Conservation (phyloP, 2,329 filamentous ascomycete species). For the Fusarium stilboides region DNA sequence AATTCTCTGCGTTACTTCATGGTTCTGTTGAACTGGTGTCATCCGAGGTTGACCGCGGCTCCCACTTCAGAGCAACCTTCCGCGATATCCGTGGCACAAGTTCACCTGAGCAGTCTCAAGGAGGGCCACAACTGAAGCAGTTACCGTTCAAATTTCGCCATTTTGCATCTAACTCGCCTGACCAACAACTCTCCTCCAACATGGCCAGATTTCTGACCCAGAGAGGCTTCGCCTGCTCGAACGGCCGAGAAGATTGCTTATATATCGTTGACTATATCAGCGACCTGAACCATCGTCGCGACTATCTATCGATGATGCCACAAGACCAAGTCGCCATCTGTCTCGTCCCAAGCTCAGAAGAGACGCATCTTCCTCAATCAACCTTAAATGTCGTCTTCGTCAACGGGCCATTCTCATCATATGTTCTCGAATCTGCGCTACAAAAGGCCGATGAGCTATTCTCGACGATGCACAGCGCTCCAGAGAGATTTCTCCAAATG, state of each 20-base stretch:
- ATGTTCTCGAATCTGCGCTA: slow-evolving; percentile 25
- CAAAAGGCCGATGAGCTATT: slow-evolving; percentile 24
- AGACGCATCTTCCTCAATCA: neutral
- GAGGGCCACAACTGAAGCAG: neutral
- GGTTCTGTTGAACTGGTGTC: slow-evolving; percentile 57
- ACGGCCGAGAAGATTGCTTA: slow-evolving; percentile 14
- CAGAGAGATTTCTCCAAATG: accelerated
- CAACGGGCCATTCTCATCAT: slow-evolving; percentile 22
- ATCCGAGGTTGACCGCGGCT: slow-evolving; percentile 55
- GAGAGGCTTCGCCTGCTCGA: slow-evolving; percentile 19
- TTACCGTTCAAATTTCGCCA: slow-evolving; percentile 27
- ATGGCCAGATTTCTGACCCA: slow-evolving; percentile 18
- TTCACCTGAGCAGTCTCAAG: neutral
- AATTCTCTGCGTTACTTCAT: slow-evolving; percentile 58
- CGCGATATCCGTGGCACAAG: slow-evolving; percentile 8
- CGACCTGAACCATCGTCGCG: slow-evolving; percentile 13
- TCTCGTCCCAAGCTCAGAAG: slow-evolving; percentile 21
- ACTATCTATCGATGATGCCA: slow-evolving; percentile 2
- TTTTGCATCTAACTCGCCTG: neutral
- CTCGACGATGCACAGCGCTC: neutral
- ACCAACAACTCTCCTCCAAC: slow-evolving; percentile 2
- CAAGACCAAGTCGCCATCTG: slow-evolving; percentile 34
- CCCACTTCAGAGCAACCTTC: slow-evolving; percentile 56
- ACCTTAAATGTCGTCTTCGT: slow-evolving; percentile 35
- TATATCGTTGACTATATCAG: slow-evolving; percentile 31